phyloP scores from a whole-genome alignment of 2,329 filamentous ascomycete genomes.

The Neobulgaria alba region DNA sequence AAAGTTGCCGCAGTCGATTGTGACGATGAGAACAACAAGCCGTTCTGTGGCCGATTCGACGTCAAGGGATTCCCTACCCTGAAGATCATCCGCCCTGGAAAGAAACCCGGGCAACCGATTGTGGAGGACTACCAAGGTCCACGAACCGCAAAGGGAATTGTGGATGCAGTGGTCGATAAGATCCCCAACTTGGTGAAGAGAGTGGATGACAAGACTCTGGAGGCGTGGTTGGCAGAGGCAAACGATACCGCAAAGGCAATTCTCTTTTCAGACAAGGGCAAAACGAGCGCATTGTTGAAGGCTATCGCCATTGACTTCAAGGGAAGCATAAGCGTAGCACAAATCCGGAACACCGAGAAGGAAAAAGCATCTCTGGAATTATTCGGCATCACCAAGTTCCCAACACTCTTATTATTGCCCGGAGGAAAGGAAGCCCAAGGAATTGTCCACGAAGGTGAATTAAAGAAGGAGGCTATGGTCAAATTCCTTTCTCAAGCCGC shows the following conservation, averaged over 20 bases:
- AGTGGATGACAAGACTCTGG: conserved; percentile 70
- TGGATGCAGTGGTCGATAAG: conserved; percentile 73
- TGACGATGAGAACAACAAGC: conserved; percentile 88
- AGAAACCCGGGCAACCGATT: conserved; percentile 68
- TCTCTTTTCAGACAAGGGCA: conserved; percentile 88
- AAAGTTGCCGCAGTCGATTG: conserved; percentile 94
- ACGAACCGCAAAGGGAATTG: conserved; percentile 76
- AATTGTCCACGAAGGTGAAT: conserved; percentile 68
- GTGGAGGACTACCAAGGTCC: conserved; percentile 88
- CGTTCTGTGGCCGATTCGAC: conserved; percentile 74
- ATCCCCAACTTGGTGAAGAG: conserved; percentile 88
- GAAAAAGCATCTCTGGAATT: conserved; percentile 62
- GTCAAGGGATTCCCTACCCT: conserved; percentile 92
- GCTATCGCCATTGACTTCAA: conserved; percentile 87
- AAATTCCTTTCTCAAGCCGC: conserved; percentile 75
- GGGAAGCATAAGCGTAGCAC: conserved; percentile 68
- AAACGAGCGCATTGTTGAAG: conserved; percentile 73
- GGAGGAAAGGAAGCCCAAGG: conserved; percentile 56
- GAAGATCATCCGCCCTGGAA: conserved; percentile 82
- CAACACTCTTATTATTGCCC: conserved; percentile 71
- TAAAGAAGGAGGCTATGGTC: conserved; percentile 77
- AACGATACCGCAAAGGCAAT: conserved; percentile 74
- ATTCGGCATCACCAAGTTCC: conserved; percentile 72
- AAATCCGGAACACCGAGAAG: conserved; percentile 64
- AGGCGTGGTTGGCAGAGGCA: conserved; percentile 60